Evolutionary conservation across 2,329 filamentous ascomycete species (phyloP).

Genomic region (Colletotrichum theobromicola): DNA sequence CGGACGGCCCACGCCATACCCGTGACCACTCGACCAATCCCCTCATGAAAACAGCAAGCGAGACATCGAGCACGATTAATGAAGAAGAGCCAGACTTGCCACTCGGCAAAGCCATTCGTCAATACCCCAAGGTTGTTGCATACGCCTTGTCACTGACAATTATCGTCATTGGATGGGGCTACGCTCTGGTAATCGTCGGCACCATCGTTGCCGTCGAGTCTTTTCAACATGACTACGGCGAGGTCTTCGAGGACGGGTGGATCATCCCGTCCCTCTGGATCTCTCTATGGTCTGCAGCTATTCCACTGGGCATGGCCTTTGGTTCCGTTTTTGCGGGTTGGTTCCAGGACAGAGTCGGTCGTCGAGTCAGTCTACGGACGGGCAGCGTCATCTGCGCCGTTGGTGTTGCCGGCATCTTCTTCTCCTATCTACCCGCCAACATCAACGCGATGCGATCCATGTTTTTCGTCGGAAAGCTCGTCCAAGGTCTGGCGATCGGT

Average conservation of each 20-base stretch:
- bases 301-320: slow-evolving; percentile 26
- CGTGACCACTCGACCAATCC: not conserved
- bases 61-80: not conserved
- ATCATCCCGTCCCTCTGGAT: slow-evolving; percentile 32
- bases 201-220: slow-evolving; percentile 30
- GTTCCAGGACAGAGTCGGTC: slow-evolving; percentile 31
- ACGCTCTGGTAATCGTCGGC: slow-evolving; percentile 31
- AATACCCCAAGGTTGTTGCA: slow-evolving; percentile 29
- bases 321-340: slow-evolving; percentile 31
- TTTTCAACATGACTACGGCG: slow-evolving; percentile 33
- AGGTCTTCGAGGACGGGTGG: slow-evolving; percentile 24
- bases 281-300: slow-evolving; percentile 29
- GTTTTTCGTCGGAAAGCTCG: slow-evolving; percentile 27
- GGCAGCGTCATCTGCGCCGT: slow-evolving; percentile 29
- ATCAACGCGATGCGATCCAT: slow-evolving; percentile 24
- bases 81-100: slow-evolving; percentile 23
- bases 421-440: slow-evolving; percentile 24
- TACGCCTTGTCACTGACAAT: slow-evolving; percentile 31
- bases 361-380: slow-evolving; percentile 26
- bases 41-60: not conserved
- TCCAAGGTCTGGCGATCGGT: slow-evolving; percentile 32
- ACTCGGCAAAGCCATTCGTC: slow-evolving; percentile 27
- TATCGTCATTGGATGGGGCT: slow-evolving; percentile 34
- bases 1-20: not conserved
- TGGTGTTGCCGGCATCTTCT: slow-evolving; percentile 31